Percentiles rank a stretch among this genome's conserved stretches.
Conservation (phyloP, 108 stramenopile genomes). For the Discostella stelligeroides region DNA sequence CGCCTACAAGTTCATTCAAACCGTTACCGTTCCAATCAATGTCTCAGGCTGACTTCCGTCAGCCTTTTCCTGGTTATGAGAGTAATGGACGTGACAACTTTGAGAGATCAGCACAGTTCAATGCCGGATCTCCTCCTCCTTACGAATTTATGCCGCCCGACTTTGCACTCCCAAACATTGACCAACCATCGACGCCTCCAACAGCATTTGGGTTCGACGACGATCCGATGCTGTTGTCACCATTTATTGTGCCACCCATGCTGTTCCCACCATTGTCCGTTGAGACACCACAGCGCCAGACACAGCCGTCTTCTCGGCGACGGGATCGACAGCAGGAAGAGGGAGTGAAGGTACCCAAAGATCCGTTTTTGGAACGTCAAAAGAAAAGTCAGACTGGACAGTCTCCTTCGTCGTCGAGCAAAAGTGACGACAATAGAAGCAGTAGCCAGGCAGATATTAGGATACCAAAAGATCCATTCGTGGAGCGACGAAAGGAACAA, state of each 20-base stretch:
- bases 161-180: background rate
- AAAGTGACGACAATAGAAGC: background rate
- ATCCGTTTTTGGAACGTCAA: slow-evolving; percentile 13
- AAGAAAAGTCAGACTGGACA: background rate
- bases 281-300: background rate
- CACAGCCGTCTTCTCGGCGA: background rate
- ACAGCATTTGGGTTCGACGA: background rate
- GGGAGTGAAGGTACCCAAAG: slow-evolving; percentile 8
- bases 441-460: background rate
- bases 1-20: too few relatives aligned
- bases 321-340: background rate
- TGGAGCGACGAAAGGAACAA: background rate
- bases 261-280: background rate
- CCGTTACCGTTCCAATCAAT: slow-evolving; percentile 6
- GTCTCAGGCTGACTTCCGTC: slow-evolving; percentile 3
- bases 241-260: background rate
- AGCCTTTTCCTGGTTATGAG: background rate
- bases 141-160: background rate
- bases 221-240: background rate
- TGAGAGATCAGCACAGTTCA: background rate
- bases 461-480: slow-evolving; percentile 14
- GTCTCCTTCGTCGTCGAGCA: background rate
- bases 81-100: background rate
- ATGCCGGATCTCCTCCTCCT: background rate
- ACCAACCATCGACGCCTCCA: background rate